Conservation (phyloP, 2,329 filamentous ascomycete species). For the Aspergillus glaucus region DNA sequence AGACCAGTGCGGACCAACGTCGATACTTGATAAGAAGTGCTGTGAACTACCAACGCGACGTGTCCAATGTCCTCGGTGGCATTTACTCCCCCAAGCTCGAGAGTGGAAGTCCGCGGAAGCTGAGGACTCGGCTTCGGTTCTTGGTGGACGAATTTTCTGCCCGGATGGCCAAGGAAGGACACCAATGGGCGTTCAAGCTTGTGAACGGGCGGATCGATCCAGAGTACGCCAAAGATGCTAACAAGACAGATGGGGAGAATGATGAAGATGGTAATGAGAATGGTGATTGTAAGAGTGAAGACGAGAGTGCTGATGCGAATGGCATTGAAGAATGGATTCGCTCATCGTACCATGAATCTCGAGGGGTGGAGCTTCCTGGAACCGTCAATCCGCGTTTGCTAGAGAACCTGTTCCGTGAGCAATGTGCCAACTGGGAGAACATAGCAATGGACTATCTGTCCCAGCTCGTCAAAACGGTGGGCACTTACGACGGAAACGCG, state of each 20-base stretch:
- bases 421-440: slow-evolving; percentile 10
- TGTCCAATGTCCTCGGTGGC: slow-evolving; percentile 10
- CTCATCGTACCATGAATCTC: slow-evolving; percentile 9
- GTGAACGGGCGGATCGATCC: slow-evolving; percentile 2
- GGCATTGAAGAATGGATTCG: slow-evolving; percentile 15
- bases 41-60: slow-evolving; percentile 8
- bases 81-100: slow-evolving; percentile 7
- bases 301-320: background rate
- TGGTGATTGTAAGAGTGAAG: background rate
- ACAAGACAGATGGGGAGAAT: background rate
- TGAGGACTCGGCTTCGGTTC: slow-evolving; percentile 4
- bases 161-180: slow-evolving; percentile 4
- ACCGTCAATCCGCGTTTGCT: slow-evolving; percentile 15
- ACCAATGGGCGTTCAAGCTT: slow-evolving; percentile 7
- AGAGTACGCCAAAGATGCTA: slow-evolving; percentile 3
- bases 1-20: slow-evolving; percentile 11
- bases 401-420: slow-evolving; percentile 13
- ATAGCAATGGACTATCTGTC: slow-evolving; percentile 6
- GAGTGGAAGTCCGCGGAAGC: background rate
- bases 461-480: background rate
- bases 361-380: slow-evolving; percentile 15
- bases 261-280: background rate
- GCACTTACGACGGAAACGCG: slow-evolving; percentile 17
- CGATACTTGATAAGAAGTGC: slow-evolving; percentile 11
- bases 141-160: slow-evolving; percentile 9